phyloP scores from a whole-genome alignment of 306 rosid genomes.

The Pachyrhizus erosus region DNA sequence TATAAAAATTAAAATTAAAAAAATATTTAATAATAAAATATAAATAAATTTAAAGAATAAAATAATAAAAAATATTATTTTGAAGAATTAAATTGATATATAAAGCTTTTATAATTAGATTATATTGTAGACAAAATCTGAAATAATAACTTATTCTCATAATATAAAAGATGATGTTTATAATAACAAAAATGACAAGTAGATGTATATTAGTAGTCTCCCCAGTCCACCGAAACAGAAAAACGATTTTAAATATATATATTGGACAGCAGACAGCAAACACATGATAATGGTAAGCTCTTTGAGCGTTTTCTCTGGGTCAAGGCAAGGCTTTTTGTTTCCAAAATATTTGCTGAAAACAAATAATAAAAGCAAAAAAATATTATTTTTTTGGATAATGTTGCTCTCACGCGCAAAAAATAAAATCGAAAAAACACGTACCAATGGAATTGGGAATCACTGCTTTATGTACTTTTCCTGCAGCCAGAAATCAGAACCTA shows the following conservation, averaged over 20 bases:
- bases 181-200: too few relatives aligned
- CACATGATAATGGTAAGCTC: constrained; percentile 1
- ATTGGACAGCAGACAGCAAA: neutral
- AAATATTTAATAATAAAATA: too few relatives aligned
- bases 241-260: neutral
- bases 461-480: constrained; percentile 53
- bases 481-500: constrained; percentile 44
- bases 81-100: too few relatives aligned
- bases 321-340: constrained; percentile 16
- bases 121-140: too few relatives aligned
- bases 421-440: neutral
- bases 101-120: too few relatives aligned
- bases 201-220: too few relatives aligned
- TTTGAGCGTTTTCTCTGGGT: neutral
- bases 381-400: constrained; percentile 18
- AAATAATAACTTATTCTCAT: too few relatives aligned
- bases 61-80: too few relatives aligned
- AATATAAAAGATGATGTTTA: too few relatives aligned
- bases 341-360: constrained; percentile 30
- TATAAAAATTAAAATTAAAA: too few relatives aligned
- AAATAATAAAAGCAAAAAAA: neutral
- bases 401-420: constrained; percentile 38
- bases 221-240: too few relatives aligned
- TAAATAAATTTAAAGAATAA: too few relatives aligned
- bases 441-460: constrained; percentile 45